phyloP scores from a whole-genome alignment of 768 basidiomycete genomes.

The Phlebiopsis flavidoalba region DNA sequence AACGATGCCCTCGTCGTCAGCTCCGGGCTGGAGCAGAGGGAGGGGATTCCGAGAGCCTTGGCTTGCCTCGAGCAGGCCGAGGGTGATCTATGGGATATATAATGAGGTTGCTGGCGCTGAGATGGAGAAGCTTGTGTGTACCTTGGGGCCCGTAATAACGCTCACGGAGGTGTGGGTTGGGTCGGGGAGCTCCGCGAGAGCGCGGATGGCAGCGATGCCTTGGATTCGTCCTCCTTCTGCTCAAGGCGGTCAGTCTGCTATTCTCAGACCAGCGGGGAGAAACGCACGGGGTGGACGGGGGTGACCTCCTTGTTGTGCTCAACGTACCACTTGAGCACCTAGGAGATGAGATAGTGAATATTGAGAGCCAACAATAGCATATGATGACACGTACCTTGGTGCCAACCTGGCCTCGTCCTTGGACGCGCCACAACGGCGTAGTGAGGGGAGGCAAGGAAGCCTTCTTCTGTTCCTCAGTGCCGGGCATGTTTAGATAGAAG shows the following conservation, averaged over 20 bases:
- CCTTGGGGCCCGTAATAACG: conserved; percentile 75
- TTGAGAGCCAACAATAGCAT: neutral
- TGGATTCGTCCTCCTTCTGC: conserved; percentile 72
- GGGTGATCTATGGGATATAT: conserved; percentile 51
- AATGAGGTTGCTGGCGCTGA: neutral
- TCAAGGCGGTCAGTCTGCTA: neutral
- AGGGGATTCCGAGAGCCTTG: conserved; percentile 62
- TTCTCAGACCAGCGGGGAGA: neutral
- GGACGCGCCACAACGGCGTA: conserved; percentile 85
- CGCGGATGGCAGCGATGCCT: conserved; percentile 50
- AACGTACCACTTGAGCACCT: conserved; percentile 81
- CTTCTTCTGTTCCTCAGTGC: conserved; percentile 38
- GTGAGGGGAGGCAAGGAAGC: conserved; percentile 50
- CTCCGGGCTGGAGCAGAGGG: conserved; percentile 88
- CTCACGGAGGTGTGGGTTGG: conserved; percentile 70
- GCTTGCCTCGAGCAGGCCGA: conserved; percentile 61
- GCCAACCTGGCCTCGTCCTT: conserved; percentile 72
- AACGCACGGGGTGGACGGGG: conserved; percentile 69
- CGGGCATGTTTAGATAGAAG: conserved; percentile 15
- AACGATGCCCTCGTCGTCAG: conserved; percentile 61
- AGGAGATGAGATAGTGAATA: neutral
- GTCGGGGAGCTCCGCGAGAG: conserved; percentile 49
- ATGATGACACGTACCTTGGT: conserved; percentile 48
- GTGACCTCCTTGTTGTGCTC: conserved; percentile 51
- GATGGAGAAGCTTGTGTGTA: conserved; percentile 16